Percentiles rank a stretch among this genome's conserved stretches.
Evolutionary conservation across 352 stramenopile genomes (phyloP).

Genomic region (Globisporangium polare): DNA sequence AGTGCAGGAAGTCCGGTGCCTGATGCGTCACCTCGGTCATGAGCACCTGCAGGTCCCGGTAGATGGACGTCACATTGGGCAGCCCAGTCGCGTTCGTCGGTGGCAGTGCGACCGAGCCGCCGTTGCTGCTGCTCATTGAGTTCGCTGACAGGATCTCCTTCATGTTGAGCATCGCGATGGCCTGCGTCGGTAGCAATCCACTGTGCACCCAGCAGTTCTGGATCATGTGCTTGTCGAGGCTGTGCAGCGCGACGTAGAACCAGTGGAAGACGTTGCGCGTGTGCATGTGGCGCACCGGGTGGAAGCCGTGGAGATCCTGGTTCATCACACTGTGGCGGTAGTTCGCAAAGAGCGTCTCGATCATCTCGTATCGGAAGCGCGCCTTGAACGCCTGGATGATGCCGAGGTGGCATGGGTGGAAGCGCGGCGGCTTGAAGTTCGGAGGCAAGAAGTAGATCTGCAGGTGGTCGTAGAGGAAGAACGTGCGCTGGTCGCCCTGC

Average conservation of each 20-base stretch:
- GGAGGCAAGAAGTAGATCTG: constrained; percentile 80
- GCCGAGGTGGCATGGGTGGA: constrained; percentile 72
- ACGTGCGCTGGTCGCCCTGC: constrained; percentile 81
- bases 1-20: constrained; percentile 71
- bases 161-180: constrained; percentile 65
- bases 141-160: constrained; percentile 36
- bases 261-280: constrained; percentile 85
- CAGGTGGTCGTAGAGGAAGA: constrained; percentile 82
- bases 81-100: constrained; percentile 23
- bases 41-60: constrained; percentile 56
- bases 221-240: constrained; percentile 62
- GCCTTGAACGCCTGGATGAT: constrained; percentile 81
- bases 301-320: constrained; percentile 48
- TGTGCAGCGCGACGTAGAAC: constrained; percentile 72
- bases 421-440: constrained; percentile 70
- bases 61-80: constrained; percentile 32
- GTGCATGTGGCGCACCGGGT: constrained; percentile 49
- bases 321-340: constrained; percentile 49
- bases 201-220: constrained; percentile 74
- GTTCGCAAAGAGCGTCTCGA: constrained; percentile 70
- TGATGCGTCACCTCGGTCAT: constrained; percentile 53
- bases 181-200: constrained; percentile 60
- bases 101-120: neutral
- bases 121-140: neutral
- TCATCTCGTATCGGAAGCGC: constrained; percentile 69